These are phyloP conservation scores for Tolypocladium pustulatum DNA, from an alignment of 2,329 filamentous ascomycete genomes.

Conservation along the genomic window DNA sequence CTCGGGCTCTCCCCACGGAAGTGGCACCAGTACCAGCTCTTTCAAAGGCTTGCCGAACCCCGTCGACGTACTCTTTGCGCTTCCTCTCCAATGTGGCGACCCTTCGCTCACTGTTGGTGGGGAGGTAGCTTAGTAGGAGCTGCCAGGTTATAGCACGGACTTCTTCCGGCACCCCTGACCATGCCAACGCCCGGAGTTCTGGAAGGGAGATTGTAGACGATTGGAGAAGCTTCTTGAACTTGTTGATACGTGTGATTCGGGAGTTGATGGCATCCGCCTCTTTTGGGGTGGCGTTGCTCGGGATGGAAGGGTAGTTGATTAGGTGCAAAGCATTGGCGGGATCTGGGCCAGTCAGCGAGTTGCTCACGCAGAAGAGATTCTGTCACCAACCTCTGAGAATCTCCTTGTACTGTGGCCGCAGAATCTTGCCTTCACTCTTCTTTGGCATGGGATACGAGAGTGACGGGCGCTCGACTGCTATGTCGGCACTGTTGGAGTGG, in stretches of 20 bases:
- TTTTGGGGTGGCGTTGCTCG: constrained; percentile 65
- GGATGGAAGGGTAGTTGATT: constrained; percentile 73
- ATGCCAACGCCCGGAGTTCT: constrained; percentile 76
- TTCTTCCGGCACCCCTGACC: constrained; percentile 91
- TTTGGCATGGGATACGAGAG: constrained; percentile 80
- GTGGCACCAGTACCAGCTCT: constrained; percentile 40
- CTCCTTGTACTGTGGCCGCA: constrained; percentile 95
- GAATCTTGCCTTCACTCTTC: constrained; percentile 87
- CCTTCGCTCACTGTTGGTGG: constrained; percentile 89
- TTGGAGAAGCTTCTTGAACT: constrained; percentile 94
- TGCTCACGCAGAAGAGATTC: background rate
- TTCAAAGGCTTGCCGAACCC: constrained; percentile 65
- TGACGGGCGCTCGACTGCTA: constrained; percentile 78
- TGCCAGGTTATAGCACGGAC: constrained; percentile 99
- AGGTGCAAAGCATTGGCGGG: constrained; percentile 92
- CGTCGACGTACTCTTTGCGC: constrained; percentile 91
- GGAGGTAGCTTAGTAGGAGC: constrained; percentile 84
- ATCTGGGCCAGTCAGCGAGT: constrained; percentile 27
- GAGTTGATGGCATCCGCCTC: constrained; percentile 80
- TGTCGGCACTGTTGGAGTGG: constrained; percentile 82
- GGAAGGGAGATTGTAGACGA: constrained; percentile 78
- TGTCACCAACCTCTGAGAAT: constrained; percentile 56
- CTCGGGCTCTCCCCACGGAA: constrained; percentile 41
- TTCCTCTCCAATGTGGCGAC: constrained; percentile 87
- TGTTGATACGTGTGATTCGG: constrained; percentile 89